phyloP scores from a whole-genome alignment of 1,284 basidiomycete species.

The Naganishia cerealis region DNA sequence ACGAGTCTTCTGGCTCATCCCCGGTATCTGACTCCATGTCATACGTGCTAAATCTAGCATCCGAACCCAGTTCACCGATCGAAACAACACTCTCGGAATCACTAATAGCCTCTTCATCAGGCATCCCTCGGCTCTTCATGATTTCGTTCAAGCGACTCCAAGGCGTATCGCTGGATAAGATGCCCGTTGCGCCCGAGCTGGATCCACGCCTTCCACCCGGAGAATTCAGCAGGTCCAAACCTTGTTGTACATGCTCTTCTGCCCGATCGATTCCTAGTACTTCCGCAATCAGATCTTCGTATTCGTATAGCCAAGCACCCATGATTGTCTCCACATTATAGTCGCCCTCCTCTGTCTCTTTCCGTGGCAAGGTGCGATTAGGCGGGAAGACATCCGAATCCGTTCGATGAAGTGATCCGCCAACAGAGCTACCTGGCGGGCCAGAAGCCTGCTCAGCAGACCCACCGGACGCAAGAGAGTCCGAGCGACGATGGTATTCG shows the following conservation, averaged over 20 bases:
- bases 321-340: constrained; percentile 58
- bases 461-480: constrained; percentile 37
- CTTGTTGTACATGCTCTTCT: constrained; percentile 28
- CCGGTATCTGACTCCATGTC: constrained; percentile 62
- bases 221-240: constrained; percentile 10
- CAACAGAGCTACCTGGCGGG: not conserved
- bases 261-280: constrained; percentile 51
- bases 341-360: constrained; percentile 36
- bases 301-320: constrained; percentile 59
- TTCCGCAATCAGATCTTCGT: constrained; percentile 59
- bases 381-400: constrained; percentile 60
- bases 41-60: constrained; percentile 63
- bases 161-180: constrained; percentile 40
- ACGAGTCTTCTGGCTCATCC: constrained; percentile 62
- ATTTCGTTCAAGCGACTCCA: constrained; percentile 50
- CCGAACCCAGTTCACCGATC: constrained; percentile 80
- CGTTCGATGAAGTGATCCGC: constrained; percentile 20
- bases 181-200: not conserved
- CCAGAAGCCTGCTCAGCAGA: constrained; percentile 33
- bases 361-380: constrained; percentile 46
- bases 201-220: constrained; percentile 17
- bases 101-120: constrained; percentile 66
- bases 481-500: constrained; percentile 36
- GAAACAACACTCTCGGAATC: constrained; percentile 85
- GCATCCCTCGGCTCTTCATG: constrained; percentile 40